Percentiles rank a stretch among this genome's conserved stretches.
Evolutionary conservation across 75 land plant species (phyloP).

Genomic region (Adiantum capillusveneris): DNA sequence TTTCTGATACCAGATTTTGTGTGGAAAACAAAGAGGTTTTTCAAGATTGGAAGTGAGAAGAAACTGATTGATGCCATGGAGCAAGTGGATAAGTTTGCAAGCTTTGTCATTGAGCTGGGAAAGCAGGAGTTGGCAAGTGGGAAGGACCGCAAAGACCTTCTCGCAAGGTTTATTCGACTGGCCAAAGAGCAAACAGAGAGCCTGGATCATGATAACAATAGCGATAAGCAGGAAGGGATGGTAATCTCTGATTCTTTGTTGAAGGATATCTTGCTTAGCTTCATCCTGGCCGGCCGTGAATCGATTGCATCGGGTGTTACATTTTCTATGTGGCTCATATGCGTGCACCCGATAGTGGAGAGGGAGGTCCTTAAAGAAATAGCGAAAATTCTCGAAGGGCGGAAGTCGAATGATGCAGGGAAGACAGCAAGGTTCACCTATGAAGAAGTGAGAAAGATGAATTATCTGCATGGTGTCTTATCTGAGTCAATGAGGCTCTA

Average conservation of each 20-base stretch:
- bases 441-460: constrained; percentile 37
- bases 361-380: constrained; percentile 2
- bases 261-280: constrained; percentile 12
- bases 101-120: constrained; percentile 28
- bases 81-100: constrained; percentile 51
- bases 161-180: too few species aligned
- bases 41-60: constrained; percentile 49
- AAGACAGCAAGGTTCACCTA: too few species aligned
- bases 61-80: constrained; percentile 14
- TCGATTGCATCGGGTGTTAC: constrained; percentile 11
- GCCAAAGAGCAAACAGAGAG: too few species aligned
- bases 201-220: too few species aligned
- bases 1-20: constrained; percentile 13
- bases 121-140: too few species aligned
- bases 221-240: too few species aligned
- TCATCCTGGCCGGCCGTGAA: constrained; percentile 26
- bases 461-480: constrained; percentile 54
- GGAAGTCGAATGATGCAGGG: too few species aligned
- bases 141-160: too few species aligned
- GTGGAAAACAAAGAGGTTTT: constrained; percentile 22
- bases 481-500: too few species aligned
- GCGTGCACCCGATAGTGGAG: constrained; percentile 10
- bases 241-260: too few species aligned
- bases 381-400: too few species aligned
- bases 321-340: constrained; percentile 20